phyloP scores from a whole-genome alignment of 2,329 filamentous ascomycete genomes.

The Claviceps humidiphila region DNA sequence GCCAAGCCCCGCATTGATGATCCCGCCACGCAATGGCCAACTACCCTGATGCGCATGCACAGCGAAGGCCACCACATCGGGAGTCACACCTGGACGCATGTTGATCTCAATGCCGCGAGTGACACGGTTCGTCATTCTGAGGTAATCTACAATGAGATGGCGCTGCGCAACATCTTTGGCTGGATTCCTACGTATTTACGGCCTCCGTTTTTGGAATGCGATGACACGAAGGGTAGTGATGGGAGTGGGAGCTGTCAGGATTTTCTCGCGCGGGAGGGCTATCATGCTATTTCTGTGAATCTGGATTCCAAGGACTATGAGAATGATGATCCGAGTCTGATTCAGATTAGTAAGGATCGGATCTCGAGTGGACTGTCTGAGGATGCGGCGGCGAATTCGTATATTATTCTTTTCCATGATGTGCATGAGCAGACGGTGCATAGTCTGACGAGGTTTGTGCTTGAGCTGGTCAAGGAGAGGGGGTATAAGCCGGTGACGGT shows the following conservation, averaged over 20 bases:
- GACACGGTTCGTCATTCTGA: conserved; percentile 22
- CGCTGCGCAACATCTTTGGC: conserved; percentile 28
- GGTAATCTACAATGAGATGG: conserved; percentile 32
- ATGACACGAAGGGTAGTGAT: conserved; percentile 9
- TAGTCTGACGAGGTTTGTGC: conserved; percentile 17
- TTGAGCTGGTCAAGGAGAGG: background rate
- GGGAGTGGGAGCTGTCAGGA: conserved; percentile 17
- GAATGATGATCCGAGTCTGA: conserved; percentile 34
- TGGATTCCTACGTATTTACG: conserved; percentile 31
- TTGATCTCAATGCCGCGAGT: conserved; percentile 24
- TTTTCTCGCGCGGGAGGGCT: conserved; percentile 29
- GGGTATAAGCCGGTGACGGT: conserved; percentile 35
- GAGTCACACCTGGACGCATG: conserved; percentile 35
- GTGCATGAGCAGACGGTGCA: conserved; percentile 33
- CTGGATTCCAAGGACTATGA: conserved; percentile 50
- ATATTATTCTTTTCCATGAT: conserved; percentile 41
- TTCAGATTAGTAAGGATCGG: conserved; percentile 28
- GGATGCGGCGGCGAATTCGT: conserved; percentile 17
- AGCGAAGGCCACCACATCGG: conserved; percentile 31
- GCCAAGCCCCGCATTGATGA: conserved; percentile 29
- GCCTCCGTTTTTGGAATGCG: conserved; percentile 32
- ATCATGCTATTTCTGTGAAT: conserved; percentile 43
- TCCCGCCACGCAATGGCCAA: conserved; percentile 18
- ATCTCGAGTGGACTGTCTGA: conserved; percentile 24
- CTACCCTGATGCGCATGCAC: conserved; percentile 27